phyloP scores from a whole-genome alignment of 768 basidiomycete species.

The Dictyophora rubrovolvata region DNA sequence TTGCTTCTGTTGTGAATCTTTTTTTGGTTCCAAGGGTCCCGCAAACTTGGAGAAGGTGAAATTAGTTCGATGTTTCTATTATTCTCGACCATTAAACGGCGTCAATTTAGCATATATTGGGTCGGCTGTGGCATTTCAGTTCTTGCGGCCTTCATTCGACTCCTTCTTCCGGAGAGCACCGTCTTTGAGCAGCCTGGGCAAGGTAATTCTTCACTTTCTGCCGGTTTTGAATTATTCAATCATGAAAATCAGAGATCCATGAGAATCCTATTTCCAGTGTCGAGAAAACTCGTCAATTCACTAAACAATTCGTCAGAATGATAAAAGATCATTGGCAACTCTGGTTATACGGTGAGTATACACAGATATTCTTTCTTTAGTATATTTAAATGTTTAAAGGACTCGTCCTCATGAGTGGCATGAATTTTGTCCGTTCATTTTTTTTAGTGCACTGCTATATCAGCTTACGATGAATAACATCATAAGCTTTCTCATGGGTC shows the following conservation, averaged over 20 bases:
- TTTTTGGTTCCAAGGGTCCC: conserved; percentile 21
- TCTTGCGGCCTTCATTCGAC: conserved; percentile 27
- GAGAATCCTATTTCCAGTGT: background rate
- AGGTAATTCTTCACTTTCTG: background rate
- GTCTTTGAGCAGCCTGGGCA: background rate
- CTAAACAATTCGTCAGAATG: background rate
- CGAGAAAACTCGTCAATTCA: background rate
- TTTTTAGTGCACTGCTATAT: background rate
- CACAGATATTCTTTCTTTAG: background rate
- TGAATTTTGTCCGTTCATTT: background rate
- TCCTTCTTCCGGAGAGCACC: conserved; percentile 26
- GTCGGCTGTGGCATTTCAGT: conserved; percentile 25
- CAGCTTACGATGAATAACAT: background rate
- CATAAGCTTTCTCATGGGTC: background rate
- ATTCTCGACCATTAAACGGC: background rate
- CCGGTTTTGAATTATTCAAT: background rate
- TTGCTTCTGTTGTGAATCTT: conserved; percentile 21
- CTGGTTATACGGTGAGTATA: background rate
- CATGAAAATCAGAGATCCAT: background rate
- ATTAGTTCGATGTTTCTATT: background rate
- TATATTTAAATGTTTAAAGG: background rate
- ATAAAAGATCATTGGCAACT: background rate
- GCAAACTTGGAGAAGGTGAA: conserved; percentile 1
- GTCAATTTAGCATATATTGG: conserved; percentile 26
- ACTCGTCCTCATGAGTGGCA: conserved; percentile 1